Conservation (phyloP, 805 yeast genomes). For the Pichia deserticola region DNA sequence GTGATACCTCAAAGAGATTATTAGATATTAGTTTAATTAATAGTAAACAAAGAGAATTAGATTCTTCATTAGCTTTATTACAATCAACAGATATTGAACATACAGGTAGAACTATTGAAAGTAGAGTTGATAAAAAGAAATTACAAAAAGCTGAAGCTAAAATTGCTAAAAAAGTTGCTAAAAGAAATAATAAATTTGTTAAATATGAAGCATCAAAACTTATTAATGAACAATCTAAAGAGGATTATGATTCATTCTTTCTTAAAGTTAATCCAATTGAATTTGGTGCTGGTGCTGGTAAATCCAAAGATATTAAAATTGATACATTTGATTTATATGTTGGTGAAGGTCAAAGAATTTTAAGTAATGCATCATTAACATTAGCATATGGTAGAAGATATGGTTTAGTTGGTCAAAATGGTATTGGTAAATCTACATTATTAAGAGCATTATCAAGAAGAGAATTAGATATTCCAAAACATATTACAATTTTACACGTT, state of each 20-base stretch:
- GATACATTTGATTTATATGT: conserved; percentile 92
- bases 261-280: conserved; percentile 93
- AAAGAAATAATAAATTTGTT: conserved; percentile 72
- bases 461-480: conserved; percentile 90
- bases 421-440: conserved; percentile 97
- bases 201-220: conserved; percentile 92
- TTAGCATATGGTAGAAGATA: conserved; percentile 89
- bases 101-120: conserved; percentile 84
- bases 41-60: conserved; percentile 63
- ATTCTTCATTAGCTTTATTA: conserved; percentile 66
- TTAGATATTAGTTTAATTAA: conserved; percentile 69
- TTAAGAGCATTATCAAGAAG: conserved; percentile 87
- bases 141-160: conserved; percentile 95
- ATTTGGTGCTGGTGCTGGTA: conserved; percentile 83
- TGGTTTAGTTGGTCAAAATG: conserved; percentile 97
- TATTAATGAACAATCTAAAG: conserved; percentile 52
- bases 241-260: conserved; percentile 91
- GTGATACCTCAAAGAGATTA: conserved; percentile 83
- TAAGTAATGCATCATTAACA: conserved; percentile 80
- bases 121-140: conserved; percentile 93
- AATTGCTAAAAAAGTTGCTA: conserved; percentile 95
- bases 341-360: conserved; percentile 90
- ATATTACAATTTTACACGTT: conserved; percentile 90
- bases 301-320: conserved; percentile 91
- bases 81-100: conserved; percentile 87